These are phyloP conservation scores for Pseudoneurospora amorphoporcata DNA, from an alignment of 495 filamentous ascomycete genomes.

Conservation along the genomic window DNA sequence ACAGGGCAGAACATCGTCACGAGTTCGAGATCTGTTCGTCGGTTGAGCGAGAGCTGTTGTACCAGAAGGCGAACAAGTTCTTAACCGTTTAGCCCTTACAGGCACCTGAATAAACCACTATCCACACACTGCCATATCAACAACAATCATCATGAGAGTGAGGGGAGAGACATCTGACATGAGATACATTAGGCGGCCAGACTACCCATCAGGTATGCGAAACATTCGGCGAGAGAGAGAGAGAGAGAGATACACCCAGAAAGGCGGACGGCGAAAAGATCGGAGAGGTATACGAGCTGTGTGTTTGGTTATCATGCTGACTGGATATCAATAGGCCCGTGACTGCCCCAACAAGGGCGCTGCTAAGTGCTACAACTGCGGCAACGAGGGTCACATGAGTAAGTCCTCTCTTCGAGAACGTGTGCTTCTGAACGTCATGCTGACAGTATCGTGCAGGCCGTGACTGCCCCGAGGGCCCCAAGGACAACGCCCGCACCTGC, in stretches of 20 bases:
- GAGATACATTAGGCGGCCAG: conserved; percentile 37
- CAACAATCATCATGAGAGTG: conserved; percentile 5
- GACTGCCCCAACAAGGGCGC: conserved; percentile 92
- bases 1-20: neutral
- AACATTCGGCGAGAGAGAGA: conserved; percentile 14
- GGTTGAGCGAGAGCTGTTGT: neutral
- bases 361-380: conserved; percentile 63
- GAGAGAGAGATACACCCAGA: conserved; percentile 4
- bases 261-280: neutral
- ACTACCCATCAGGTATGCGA: conserved; percentile 40
- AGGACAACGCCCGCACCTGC: conserved; percentile 76
- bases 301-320: conserved; percentile 12
- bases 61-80: conserved; percentile 7
- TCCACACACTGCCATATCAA: conserved; percentile 9
- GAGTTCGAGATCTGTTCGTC: neutral
- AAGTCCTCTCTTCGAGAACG: conserved; percentile 23
- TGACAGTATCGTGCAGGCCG: conserved; percentile 46
- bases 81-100: neutral
- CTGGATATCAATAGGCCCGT: conserved; percentile 49
- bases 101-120: neutral
- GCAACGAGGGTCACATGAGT: conserved; percentile 83
- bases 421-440: neutral
- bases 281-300: conserved; percentile 9
- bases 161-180: conserved; percentile 33
- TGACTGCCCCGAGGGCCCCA: conserved; percentile 79